Evolutionary conservation across 1,139 yeast species (phyloP), one percentile per base, ranked within the genome.

Genomic region (Pichia sp.): DNA sequence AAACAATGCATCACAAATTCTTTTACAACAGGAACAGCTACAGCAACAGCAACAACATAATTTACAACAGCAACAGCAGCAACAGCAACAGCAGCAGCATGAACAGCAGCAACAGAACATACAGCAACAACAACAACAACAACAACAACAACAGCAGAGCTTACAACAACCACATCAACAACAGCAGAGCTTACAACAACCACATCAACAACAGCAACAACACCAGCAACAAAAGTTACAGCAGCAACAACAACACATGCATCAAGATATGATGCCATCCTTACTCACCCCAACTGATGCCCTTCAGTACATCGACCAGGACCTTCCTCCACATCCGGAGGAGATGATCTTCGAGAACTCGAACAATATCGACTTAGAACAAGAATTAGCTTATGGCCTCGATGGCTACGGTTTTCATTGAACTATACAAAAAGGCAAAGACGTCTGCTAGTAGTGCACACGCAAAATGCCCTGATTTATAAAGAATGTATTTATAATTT

Each of bases 381-480:
- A 75, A 57, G 88, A 82, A 56, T 65, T 82, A 58, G 85, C 81
- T 56, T 81, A 75, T 64, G 87, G 86, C 1, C 67, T 82, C 45
- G 87, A 82, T 66, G 76, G 81, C 44, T 70, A 61, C 53, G 60
- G 57, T 23, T 61, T 56, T 42, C 61, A 61, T 29, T 23, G n/a
- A 31, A 42, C 41, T n/a, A 36, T 6, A 36, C 41, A 11, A n/a
- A n/a, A n/a, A 15, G 41, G 13, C 16, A 36, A 6, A 36, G 26
- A 23, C 26, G 26, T 23, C 26, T 36, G 41, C 41, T 15, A 36
- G 16, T n/a, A 36, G 41, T n/a, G n/a, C 41, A 10, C 16, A 36
- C 41, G 41, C 41, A 36, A 36, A 23, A 23, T 32, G 16, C 41
- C 41, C 7, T 23, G 26, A 26, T 23, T 44, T 43, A 43, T 43